Evolutionary conservation across 371 early-diverging fungal species (phyloP), one percentile per base, ranked within the genome.

Genomic region (Cokeromyces recurvatus): DNA sequence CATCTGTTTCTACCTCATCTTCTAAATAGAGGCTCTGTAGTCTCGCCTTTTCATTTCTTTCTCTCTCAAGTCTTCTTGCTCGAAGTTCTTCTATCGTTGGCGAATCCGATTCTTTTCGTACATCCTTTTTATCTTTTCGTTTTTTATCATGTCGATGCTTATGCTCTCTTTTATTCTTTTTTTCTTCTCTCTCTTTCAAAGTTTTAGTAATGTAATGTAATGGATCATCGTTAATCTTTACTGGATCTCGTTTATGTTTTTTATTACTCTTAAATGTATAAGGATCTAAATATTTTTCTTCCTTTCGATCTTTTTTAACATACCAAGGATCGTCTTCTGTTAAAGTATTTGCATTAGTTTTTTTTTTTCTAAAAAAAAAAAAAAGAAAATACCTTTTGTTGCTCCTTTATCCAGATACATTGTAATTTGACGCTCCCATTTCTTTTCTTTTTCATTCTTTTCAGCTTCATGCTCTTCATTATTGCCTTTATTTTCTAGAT

Each of bases 401-500:
- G 43, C 15, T 2, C 53, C 66, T 24, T 75, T 64, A 39, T 73
- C 84, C 16, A 88, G 65, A 50, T 85, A 84, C 85, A 82, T 82
- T 2, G 86, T 84, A 19, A 73, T 57, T 27, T 80, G 69, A 37
- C 71, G 68, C 15, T 82, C 71, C 61, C 64, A 65, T 54, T 84
- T 79, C 2, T 79, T 69, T 24, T 82, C 67, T 43, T 80, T 76
- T 10, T 43, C 70, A 16, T 71, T 73, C 37, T 74, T 52, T 43
- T 88, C 86, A 4, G 75, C 75, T 41, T 80, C 74, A 42, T 67
- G 51, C 50, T 85, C 85, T 17, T 71, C 76, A 46, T 82, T 83
- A 35, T 45, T 16, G 38, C 11, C n/a, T 1, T 37, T 48, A 22
- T 38, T 19, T 23, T 59, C 74, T 25, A 68, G 24, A 21, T 82